Conservation (phyloP, 108 stramenopile genomes). For the Seminavis robusta region DNA sequence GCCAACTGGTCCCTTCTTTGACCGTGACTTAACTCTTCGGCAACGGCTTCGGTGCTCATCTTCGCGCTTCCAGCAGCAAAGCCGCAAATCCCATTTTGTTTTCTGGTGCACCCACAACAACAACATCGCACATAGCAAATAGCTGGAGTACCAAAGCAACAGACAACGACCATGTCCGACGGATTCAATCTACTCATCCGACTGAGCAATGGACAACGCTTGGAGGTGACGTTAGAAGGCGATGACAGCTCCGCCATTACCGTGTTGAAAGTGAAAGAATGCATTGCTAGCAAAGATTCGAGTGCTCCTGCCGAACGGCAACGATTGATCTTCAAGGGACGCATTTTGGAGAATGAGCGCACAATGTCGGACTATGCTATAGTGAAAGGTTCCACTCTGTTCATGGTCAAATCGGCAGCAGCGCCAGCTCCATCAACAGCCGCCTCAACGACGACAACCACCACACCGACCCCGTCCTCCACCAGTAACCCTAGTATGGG, state of each 20-base stretch:
- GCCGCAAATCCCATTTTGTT: too few species aligned
- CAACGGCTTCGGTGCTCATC: too few species aligned
- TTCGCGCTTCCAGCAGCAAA: too few species aligned
- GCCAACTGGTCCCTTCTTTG: too few species aligned
- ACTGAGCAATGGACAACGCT: conserved; percentile 20
- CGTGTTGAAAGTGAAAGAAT: conserved; percentile 11
- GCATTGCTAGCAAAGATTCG: not conserved
- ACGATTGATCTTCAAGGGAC: conserved; percentile 92
- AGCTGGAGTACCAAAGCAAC: too few species aligned
- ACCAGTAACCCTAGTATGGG: too few species aligned
- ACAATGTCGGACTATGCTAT: conserved; percentile 61
- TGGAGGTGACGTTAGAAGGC: too few species aligned
- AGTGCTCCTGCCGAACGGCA: conserved; percentile 57
- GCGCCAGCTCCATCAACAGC: conserved; percentile 3
- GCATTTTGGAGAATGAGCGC: conserved; percentile 80
- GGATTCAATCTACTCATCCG: conserved; percentile 22
- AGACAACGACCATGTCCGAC: too few species aligned
- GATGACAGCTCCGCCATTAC: too few species aligned
- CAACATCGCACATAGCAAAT: too few species aligned
- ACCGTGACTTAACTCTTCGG: too few species aligned
- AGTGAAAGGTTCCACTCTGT: conserved; percentile 38
- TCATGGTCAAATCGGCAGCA: conserved; percentile 62
- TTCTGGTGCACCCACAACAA: too few species aligned
- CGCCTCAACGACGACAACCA: not conserved
- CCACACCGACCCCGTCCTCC: conserved; percentile 5